Conservation (phyloP, 495 filamentous ascomycete genomes). For the Penicillium verhagenii region DNA sequence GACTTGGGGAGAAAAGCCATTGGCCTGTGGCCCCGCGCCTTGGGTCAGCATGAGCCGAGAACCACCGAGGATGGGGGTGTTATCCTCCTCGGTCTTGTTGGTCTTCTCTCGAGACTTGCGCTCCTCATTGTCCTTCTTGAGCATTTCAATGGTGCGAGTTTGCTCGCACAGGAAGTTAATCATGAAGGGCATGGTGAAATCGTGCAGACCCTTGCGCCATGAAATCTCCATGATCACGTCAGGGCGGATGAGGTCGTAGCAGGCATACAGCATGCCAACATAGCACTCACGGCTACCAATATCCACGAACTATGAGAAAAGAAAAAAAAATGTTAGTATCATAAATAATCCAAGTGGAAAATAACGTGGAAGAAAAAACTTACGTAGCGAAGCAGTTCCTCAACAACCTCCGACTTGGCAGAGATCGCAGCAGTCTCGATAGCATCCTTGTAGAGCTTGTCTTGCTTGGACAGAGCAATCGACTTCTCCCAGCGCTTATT, state of each 20-base stretch:
- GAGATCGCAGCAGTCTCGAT: conserved; percentile 99
- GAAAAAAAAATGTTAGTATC: conserved; percentile 31
- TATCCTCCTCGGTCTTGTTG: conserved; percentile 86
- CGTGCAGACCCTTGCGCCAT: conserved; percentile 91
- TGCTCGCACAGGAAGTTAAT: conserved; percentile 96
- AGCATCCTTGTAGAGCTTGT: conserved; percentile 99
- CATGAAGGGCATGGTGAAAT: conserved; percentile 99
- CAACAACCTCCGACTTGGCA: conserved; percentile 84
- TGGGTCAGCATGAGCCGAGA: conserved; percentile 98
- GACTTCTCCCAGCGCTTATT: conserved; percentile 99
- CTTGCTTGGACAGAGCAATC: conserved; percentile 97
- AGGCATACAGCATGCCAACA: conserved; percentile 97
- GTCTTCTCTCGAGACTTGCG: conserved; percentile 86
- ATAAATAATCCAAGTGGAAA: conserved; percentile 1
- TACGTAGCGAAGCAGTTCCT: conserved; percentile 95
- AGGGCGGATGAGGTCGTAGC: conserved; percentile 94
- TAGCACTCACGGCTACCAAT: conserved; percentile 99
- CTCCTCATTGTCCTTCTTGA: conserved; percentile 97
- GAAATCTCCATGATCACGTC: conserved; percentile 93
- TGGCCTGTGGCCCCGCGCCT: conserved; percentile 69
- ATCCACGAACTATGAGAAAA: conserved; percentile 92
- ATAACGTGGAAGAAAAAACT: conserved; percentile 37
- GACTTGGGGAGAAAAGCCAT: conserved; percentile 77
- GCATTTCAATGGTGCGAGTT: conserved; percentile 73
- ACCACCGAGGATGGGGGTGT: conserved; percentile 87